Percentiles rank a stretch among this genome's conserved stretches.
phyloP scores from a whole-genome alignment of 116 monocot genomes.

The Trichopus zeylanicus region DNA sequence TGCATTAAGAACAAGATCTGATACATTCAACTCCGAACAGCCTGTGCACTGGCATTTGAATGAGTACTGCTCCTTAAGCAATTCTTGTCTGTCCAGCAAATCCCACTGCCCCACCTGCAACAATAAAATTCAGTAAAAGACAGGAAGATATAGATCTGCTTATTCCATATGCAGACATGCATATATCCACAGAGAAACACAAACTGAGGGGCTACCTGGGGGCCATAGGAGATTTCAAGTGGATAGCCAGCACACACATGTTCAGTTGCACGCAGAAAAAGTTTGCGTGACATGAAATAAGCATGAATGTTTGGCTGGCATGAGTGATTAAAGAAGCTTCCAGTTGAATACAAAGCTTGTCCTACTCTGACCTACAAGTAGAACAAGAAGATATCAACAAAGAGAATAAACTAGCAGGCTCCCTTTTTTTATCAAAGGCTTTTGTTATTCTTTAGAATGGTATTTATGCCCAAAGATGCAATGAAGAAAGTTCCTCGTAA shows the following conservation, averaged over 20 bases:
- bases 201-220: slow-evolving; percentile 56
- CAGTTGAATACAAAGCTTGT: slow-evolving; percentile 79
- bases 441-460: no score
- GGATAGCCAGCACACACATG: slow-evolving; percentile 55
- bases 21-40: slow-evolving; percentile 64
- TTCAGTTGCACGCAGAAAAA: slow-evolving; percentile 67
- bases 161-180: background rate
- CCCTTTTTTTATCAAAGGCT: no score
- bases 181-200: background rate
- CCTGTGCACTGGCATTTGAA: slow-evolving; percentile 75
- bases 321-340: slow-evolving; percentile 95
- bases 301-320: slow-evolving; percentile 88
- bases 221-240: slow-evolving; percentile 92
- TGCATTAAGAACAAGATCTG: slow-evolving; percentile 78
- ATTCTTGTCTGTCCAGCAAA: slow-evolving; percentile 44
- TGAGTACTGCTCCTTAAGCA: slow-evolving; percentile 66
- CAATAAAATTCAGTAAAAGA: background rate
- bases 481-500: no score
- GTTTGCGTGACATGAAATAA: slow-evolving; percentile 86
- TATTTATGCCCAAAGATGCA: no score
- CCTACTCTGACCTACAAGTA: slow-evolving; percentile 62
- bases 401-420: no score
- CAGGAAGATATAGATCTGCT: background rate
- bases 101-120: slow-evolving; percentile 66
- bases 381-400: background rate